These are phyloP conservation scores for Chenopodium quinoa DNA, from an alignment of 148 eudicot genomes.

Conservation along the genomic window DNA sequence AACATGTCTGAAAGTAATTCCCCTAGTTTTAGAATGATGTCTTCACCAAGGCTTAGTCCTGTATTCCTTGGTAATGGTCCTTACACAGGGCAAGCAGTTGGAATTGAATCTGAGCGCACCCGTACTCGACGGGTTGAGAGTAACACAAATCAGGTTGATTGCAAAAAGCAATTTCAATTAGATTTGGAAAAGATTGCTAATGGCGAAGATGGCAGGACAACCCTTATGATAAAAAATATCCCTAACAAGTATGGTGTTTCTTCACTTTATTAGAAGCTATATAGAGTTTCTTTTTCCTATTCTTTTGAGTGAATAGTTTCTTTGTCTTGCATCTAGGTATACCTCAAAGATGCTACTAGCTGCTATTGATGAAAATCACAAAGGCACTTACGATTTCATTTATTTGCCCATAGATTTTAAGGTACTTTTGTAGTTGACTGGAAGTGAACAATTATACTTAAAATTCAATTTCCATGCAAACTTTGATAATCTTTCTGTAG, in stretches of 20 bases:
- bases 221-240: conserved; percentile 91
- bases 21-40: conserved; percentile 57
- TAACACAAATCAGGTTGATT: conserved; percentile 56
- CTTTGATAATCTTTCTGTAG: conserved; percentile 5
- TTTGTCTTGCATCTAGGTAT: conserved; percentile 53
- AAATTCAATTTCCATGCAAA: background rate
- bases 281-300: background rate
- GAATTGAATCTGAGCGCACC: conserved; percentile 49
- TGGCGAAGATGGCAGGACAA: conserved; percentile 85
- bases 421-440: conserved; percentile 34
- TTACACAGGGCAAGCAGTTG: conserved; percentile 48
- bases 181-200: conserved; percentile 70
- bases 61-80: conserved; percentile 59
- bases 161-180: conserved; percentile 72
- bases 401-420: conserved; percentile 95
- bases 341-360: conserved; percentile 95
- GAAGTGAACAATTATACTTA: background rate
- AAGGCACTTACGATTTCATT: conserved; percentile 82
- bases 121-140: conserved; percentile 51
- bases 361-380: conserved; percentile 83
- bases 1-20: conserved; percentile 54
- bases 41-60: conserved; percentile 65
- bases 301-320: conserved; percentile 5
- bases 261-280: background rate
- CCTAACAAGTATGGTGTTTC: conserved; percentile 63